Percentiles rank a stretch among this genome's conserved stretches.
phyloP scores from a whole-genome alignment of 2,329 filamentous ascomycete species.

The Hypocrella siamensis region DNA sequence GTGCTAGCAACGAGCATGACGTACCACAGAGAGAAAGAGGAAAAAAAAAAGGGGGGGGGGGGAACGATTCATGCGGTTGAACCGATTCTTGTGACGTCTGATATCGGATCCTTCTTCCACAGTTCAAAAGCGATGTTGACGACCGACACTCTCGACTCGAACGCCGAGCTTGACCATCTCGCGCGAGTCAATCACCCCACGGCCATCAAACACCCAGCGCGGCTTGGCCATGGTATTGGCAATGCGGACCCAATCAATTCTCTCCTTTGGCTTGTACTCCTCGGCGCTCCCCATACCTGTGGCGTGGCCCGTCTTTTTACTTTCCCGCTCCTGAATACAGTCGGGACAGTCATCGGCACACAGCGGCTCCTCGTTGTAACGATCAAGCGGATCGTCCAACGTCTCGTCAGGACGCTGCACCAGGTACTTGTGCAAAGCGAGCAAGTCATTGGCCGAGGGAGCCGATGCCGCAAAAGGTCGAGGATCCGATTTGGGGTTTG shows the following conservation, averaged over 20 bases:
- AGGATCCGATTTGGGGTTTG: conserved; percentile 27
- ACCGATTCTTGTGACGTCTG: background rate
- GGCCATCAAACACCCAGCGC: conserved; percentile 41
- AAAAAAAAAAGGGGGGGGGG: background rate
- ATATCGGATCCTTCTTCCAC: conserved; percentile 6
- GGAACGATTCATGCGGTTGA: background rate
- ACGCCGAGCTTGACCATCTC: conserved; percentile 34
- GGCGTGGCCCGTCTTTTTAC: conserved; percentile 20
- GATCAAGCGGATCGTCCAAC: conserved; percentile 26
- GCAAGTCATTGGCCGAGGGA: conserved; percentile 28
- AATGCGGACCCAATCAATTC: conserved; percentile 35
- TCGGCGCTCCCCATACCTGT: conserved; percentile 26
- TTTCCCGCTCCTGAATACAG: conserved; percentile 25
- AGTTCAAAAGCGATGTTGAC: conserved; percentile 24
- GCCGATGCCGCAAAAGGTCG: conserved; percentile 23
- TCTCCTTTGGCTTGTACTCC: conserved; percentile 30
- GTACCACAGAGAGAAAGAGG: background rate
- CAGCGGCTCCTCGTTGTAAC: conserved; percentile 26
- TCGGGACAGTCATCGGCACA: conserved; percentile 33
- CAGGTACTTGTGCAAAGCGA: conserved; percentile 30
- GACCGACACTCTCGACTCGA: conserved; percentile 35
- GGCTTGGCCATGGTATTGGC: conserved; percentile 33
- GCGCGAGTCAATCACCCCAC: conserved; percentile 32
- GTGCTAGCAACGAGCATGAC: too few relatives aligned
- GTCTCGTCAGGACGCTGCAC: conserved; percentile 15